Evolutionary conservation across 805 yeast species (phyloP), one percentile per base, ranked within the genome.

Genomic region (Clavispora vitiphila): DNA sequence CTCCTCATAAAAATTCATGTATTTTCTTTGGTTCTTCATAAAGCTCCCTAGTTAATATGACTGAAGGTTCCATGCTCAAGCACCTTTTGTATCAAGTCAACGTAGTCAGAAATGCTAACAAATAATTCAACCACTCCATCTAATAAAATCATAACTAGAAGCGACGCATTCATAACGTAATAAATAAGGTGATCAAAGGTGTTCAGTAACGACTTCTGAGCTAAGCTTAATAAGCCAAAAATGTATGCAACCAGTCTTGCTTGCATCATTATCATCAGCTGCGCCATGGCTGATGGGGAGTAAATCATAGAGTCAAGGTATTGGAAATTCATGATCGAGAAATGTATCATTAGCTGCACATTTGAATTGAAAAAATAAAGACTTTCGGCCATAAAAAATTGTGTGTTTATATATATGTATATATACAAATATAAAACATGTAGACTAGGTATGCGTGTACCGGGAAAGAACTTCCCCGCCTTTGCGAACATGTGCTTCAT

Each of bases 21-120:
- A 29, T 29, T 26, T n/a, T 26, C 30, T n/a, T 11, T 26, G 8
- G 24, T 10, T 26, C 19, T 11, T 16, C n/a, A 16, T 16, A 3
- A 16, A 2, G 8, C 8, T 6, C 4, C n/a, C 42, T 39, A 58
- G 42, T 58, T 58, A 14, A 58, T 51, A 34, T 58, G 57, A 31
- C 55, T 55, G 43, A 55, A 55, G 47, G 56, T 52, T 36, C 51
- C 51, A 37, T 56, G 56, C 36, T 51, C 47, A 32, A 56, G 42
- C 27, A 56, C 49, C 18, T 50, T 49, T 14, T 44, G 42, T 6
- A 49, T 36, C 22, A 58, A 44, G 16, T 42, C 35, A 29, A 48
- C 39, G 39, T 56, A 51, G 36, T 54, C 51, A 27, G 43, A 35
- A 20, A 55, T 53, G 14, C 50, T 50, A 11, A 48, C 45, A 2